Evolutionary conservation across 306 rosid genomes (phyloP).

Genomic region (Hippophae gyantsensis): DNA sequence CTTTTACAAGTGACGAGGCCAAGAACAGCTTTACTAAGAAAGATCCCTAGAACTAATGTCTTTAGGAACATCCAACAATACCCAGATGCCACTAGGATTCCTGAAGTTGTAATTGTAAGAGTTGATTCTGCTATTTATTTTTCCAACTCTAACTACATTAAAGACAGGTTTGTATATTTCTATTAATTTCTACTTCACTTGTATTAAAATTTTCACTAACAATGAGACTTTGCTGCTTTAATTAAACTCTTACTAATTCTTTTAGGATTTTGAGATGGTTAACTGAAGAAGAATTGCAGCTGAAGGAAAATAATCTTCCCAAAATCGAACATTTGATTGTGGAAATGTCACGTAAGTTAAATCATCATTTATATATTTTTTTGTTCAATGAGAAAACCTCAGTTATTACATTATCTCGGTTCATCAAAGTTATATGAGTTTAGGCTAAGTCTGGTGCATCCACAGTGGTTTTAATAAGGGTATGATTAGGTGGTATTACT

Average conservation of each 20-base stretch:
- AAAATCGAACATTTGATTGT: slow-evolving; percentile 29
- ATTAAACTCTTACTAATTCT: not conserved
- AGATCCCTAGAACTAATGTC: slow-evolving; percentile 39
- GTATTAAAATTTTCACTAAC: not conserved
- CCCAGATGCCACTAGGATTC: slow-evolving; percentile 40
- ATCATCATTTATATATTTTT: too few species aligned
- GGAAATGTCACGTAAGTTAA: slow-evolving; percentile 67
- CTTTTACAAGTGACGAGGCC: slow-evolving; percentile 72
- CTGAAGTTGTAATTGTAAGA: slow-evolving; percentile 51
- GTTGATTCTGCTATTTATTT: slow-evolving; percentile 81
- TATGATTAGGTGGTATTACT: too few species aligned
- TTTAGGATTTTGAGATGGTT: slow-evolving; percentile 67
- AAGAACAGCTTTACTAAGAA: slow-evolving; percentile 53
- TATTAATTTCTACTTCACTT: not conserved
- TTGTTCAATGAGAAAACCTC: too few species aligned
- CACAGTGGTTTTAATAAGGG: too few species aligned
- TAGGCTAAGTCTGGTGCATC: not conserved
- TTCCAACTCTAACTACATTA: slow-evolving; percentile 67
- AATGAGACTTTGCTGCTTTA: not conserved
- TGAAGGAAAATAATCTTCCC: slow-evolving; percentile 19
- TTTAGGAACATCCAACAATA: slow-evolving; percentile 62
- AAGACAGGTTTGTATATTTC: slow-evolving; percentile 44
- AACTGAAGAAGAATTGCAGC: slow-evolving; percentile 35
- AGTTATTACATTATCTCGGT: not conserved
- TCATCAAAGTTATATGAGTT: not conserved